phyloP scores from a whole-genome alignment of 176 grass and related monocot species.

The Musa beccarii region DNA sequence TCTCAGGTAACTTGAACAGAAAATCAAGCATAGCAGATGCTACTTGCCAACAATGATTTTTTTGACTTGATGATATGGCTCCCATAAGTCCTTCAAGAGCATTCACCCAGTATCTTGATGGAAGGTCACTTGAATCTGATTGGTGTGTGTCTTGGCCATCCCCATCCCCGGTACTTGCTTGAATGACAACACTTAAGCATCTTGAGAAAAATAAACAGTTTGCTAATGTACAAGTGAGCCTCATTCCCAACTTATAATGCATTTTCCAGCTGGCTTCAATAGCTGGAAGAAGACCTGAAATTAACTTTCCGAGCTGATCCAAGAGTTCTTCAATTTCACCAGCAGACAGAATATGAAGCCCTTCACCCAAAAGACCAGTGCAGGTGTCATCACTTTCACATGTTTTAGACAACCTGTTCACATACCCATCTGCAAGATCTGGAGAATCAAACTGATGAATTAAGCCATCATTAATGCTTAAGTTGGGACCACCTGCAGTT shows the following conservation, averaged over 20 bases:
- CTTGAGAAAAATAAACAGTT: slow-evolving; percentile 53
- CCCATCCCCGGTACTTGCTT: slow-evolving; percentile 18
- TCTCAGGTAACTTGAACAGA: slow-evolving; percentile 44
- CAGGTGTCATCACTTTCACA: slow-evolving; percentile 8
- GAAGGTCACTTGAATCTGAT: slow-evolving; percentile 18
- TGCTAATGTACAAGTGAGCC: slow-evolving; percentile 28
- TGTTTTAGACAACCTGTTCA: slow-evolving; percentile 11
- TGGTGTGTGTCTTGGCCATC: background rate
- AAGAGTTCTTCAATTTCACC: slow-evolving; percentile 41
- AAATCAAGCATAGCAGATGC: slow-evolving; percentile 69
- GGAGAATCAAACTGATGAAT: slow-evolving; percentile 16
- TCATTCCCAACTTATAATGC: slow-evolving; percentile 43
- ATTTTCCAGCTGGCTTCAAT: slow-evolving; percentile 54
- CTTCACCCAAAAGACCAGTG: slow-evolving; percentile 9
- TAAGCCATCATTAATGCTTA: slow-evolving; percentile 20
- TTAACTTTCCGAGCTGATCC: slow-evolving; percentile 39
- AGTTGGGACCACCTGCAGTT: slow-evolving; percentile 19
- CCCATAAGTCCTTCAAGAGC: slow-evolving; percentile 52
- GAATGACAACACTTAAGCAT: slow-evolving; percentile 33
- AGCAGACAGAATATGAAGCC: slow-evolving; percentile 19
- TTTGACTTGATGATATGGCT: slow-evolving; percentile 52
- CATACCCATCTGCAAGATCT: slow-evolving; percentile 24
- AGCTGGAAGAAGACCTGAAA: slow-evolving; percentile 35
- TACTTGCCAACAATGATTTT: slow-evolving; percentile 80
- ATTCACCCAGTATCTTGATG: slow-evolving; percentile 49